A percentile compares a stretch with the other conserved stretches of the same genome.
Conservation (phyloP, 352 stramenopile genomes). For the Pythium scleroteichum region DNA sequence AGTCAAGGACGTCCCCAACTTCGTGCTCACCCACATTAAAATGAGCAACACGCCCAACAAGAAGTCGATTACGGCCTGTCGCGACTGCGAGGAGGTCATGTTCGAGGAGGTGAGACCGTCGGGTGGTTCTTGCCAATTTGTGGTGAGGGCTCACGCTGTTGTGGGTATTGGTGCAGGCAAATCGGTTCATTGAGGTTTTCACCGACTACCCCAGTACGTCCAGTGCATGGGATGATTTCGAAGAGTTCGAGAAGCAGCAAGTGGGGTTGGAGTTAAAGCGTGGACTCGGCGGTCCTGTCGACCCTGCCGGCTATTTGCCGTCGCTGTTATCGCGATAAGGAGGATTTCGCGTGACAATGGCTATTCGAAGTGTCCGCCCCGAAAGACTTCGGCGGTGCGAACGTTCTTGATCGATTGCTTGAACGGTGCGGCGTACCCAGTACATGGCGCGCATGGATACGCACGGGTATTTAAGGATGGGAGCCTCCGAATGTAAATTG, state of each 20-base stretch:
- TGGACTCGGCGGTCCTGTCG: slow-evolving; percentile 27
- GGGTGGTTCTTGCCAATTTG: neutral
- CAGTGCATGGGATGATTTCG: slow-evolving; percentile 79
- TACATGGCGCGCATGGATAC: too few species aligned
- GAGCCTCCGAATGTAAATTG: too few species aligned
- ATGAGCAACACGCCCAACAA: slow-evolving; percentile 79
- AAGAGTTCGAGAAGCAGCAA: slow-evolving; percentile 62
- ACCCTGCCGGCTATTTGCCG: slow-evolving; percentile 14
- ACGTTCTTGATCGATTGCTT: too few species aligned
- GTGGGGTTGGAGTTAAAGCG: slow-evolving; percentile 55
- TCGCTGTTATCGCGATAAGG: neutral
- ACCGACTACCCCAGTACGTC: slow-evolving; percentile 50
- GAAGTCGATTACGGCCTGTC: slow-evolving; percentile 79
- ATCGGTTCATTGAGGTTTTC: slow-evolving; percentile 66
- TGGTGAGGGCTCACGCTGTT: neutral
- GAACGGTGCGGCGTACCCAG: too few species aligned
- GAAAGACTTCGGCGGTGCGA: too few species aligned
- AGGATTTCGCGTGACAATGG: too few species aligned
- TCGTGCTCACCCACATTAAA: slow-evolving; percentile 71
- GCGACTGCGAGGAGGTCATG: slow-evolving; percentile 77
- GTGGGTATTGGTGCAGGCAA: slow-evolving; percentile 38
- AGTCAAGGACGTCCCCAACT: slow-evolving; percentile 84
- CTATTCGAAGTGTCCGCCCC: too few species aligned
- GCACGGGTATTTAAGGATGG: too few species aligned
- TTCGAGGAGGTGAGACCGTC: slow-evolving; percentile 55